Conservation (phyloP, 2,329 filamentous ascomycete species). For the Alternaria ethzedia region DNA sequence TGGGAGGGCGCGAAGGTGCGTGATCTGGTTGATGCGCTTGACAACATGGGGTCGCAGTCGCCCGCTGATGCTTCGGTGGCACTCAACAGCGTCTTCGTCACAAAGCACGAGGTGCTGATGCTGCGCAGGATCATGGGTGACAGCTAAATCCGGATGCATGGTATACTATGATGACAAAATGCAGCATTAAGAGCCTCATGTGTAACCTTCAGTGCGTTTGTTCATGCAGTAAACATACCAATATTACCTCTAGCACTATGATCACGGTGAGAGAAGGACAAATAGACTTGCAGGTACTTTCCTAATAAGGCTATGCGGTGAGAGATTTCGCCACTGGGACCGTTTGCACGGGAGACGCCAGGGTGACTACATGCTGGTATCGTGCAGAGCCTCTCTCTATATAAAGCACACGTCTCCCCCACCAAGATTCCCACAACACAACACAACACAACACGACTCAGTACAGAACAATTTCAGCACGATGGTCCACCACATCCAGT, state of each 20-base stretch:
- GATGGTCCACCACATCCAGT: background rate
- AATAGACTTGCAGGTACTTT: too few relatives aligned
- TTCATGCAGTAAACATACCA: too few relatives aligned
- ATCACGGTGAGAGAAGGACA: too few relatives aligned
- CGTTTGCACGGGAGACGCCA: too few relatives aligned
- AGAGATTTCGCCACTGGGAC: too few relatives aligned
- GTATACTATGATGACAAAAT: background rate
- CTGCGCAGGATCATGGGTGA: conserved; percentile 48
- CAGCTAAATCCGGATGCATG: background rate
- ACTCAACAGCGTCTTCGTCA: conserved; percentile 54
- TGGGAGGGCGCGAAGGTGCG: conserved; percentile 49
- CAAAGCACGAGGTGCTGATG: conserved; percentile 61
- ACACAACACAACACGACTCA: too few relatives aligned
- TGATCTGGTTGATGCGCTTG: conserved; percentile 56
- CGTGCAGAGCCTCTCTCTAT: too few relatives aligned
- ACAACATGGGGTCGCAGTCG: conserved; percentile 28
- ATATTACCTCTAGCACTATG: too few relatives aligned
- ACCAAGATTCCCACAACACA: background rate
- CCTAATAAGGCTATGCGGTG: too few relatives aligned
- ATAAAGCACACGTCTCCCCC: background rate
- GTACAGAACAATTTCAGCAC: background rate
- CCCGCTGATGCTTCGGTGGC: background rate
- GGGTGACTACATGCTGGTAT: too few relatives aligned
- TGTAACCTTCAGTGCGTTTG: background rate
- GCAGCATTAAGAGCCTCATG: background rate